Base-by-base conservation (phyloP, 352 stramenopile species). In the Phytophthora pisi region DNA sequence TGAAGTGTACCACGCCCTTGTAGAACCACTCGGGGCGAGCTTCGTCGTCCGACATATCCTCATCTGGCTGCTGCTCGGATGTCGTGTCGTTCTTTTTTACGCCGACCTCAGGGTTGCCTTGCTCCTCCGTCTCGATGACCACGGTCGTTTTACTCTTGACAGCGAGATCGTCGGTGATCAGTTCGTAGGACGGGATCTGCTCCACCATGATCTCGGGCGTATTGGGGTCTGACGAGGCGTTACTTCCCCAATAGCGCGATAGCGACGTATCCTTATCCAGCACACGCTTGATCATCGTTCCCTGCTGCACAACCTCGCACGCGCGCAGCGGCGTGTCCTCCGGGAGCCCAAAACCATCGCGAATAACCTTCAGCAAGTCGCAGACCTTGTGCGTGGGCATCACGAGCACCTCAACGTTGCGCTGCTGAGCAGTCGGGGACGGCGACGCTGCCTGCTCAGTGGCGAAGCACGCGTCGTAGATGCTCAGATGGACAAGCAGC, bases 1-100 rank as follows among this genome's bases (percentile, higher is more conserved):
- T 85, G 47, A 94, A 96, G 59, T 96, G 88, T 55, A 87, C 74
- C 4, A 93, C 84, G 20, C 82, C 81, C 31, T 90, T 78, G 43
- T 77, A 67, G 43, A 91, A 81, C 45, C 72, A 79, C 70, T 54
- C 1, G 34, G 63, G 55, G 28, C 55, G 66, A 5, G 68, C 47
- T 0, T 65, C 72, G 13, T 79, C 66, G 6, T 74, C 51, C 8
- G 51, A 40, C 30, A 47, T 51, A 36, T 13, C 28, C 15, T 38
- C 23, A 9, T 13, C 38, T 30, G 11, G 5, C 23, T 49, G 36
- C 13, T 28, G 45, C 26, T 36, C 18, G 26, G 31, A 15, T 18
- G 8, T n/a, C 28, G 10, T 1, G 13, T 61, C 40, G 13, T 42
- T 7, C 34, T 7, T 42, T 7, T 42, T 42, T 0, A 11, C 34